Base-by-base conservation (phyloP, 2,329 filamentous ascomycete genomes). In the Cladosporium sp. region DNA sequence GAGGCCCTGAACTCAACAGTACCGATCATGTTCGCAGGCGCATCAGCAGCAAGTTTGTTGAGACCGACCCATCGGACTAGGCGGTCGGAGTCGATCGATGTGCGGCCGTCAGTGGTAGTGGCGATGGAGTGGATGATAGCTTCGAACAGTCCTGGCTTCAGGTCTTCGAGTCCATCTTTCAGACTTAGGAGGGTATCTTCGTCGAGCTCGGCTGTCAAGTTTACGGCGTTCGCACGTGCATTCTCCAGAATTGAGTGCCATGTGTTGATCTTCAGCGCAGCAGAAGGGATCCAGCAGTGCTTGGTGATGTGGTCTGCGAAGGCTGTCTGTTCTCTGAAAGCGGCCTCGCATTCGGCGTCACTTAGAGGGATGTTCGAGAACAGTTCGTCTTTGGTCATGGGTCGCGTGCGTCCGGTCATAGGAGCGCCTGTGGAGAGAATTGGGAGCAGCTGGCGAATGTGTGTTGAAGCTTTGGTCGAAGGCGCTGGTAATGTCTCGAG, bases 331-430 rank as follows among this genome's bases (percentile, higher is more conserved):
- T 83, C 79, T 43, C 70, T 72, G 84, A 84, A 88, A 2, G 75
- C 83, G 10, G 67, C 66, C 65, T 83, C 77, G 68, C 84, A 87
- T 70, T 87, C 81, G 6, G 71, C 78, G 18, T 79, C 70, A 21
- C 84, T 86, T 23, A 86, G 73, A 2, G 85, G 85, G 4, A 86
- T 77, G 70, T 86, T 76, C 11, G 73, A 74, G 67, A 85, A 83
- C 2, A 86, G 65, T 46, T 72, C 66, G 5, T 74, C 70, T 66
- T 81, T 81, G 30, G 74, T 74, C 28, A 73, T 71, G 56, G 56
- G 71, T 6, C 32, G 18, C 16, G n/a, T 28, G 18, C 53, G 49
- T 7, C 39, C 54, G 11, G 51, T 28, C n/a, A 48, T 32, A 16
- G 30, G 14, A 39, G 68, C 68, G 25, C 71, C 72, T 2, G 73